Evolutionary conservation across 2,329 filamentous ascomycete genomes (phyloP), one percentile per base, ranked within the genome.

Genomic region (Colletotrichum scovillei): DNA sequence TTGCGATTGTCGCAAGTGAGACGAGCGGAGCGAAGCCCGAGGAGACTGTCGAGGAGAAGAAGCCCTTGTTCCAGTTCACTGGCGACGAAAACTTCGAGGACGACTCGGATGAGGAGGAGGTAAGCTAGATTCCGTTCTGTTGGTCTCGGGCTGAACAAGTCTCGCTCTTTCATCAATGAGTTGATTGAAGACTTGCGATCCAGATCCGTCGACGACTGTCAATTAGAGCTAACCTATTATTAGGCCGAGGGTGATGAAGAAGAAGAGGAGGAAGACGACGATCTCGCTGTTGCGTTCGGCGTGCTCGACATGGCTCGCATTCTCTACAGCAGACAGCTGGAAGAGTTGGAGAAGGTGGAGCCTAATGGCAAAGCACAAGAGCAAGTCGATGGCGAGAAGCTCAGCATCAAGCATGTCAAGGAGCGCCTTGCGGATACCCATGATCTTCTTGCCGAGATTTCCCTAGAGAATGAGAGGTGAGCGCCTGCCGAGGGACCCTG

Each of bases 31-130:
- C 81, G 53, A 78, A 83, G 66, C 82, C 83, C 52, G 78, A 78
- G 22, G 82, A 83, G 28, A 83, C 80, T 56, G 77, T 78, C 16
- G 84, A 86, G 38, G 85, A 82, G 5, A 93, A 92, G 82, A 96
- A 95, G 81, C 91, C 94, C 0, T 90, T 94, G 75, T 98, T 99
- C 82, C 94, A 97, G 78, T 97, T 99, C 80, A 93, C 92, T 5
- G 97, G 97, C 70, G 96, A 98, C 80, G 96, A 98, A 83, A 96
- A 98, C 80, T 98, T 95, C 85, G 94, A 94, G 67, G 94, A 94
- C 66, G 92, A 94, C 67, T 94, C 92, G 0, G 95, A 97, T 62
- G 93, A 93, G 8, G 93, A 94, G 62, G 92, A 91, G 63, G 90
- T 87, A 75, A 87, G 83, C 57, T 60, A 53, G 53, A 55, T 57